Base-by-base conservation (phyloP, 176 grass and related monocot species). In the Ensete ventricosum region DNA sequence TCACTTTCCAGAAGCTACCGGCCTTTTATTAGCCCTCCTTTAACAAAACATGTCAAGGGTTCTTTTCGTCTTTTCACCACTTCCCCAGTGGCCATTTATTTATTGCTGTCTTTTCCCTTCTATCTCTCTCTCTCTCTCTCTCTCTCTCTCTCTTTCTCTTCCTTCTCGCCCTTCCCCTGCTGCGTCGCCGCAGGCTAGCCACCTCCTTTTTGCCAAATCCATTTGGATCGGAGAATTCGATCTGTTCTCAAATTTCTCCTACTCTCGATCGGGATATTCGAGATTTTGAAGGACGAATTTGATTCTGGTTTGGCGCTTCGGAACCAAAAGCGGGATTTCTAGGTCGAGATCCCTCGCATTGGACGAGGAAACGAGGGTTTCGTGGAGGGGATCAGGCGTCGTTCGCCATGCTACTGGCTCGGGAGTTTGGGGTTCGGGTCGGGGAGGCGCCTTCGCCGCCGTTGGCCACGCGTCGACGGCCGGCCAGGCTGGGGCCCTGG, bases 391-490 rank as follows among this genome's bases (percentile, higher is more conserved):
- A 34, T 72, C 53, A 6, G 13, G 25, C 3, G 72, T 3, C 22
- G 14, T 74, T 50, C 60, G 83, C 83, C 78, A 93, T 97, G 90
- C 81, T 97, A 17, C 25, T 97, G 73, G 71, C 83, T 65, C 90
- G 90, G 85, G 88, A 90, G 79, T 83, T 90, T 67, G 85, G 68
- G 55, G 50, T 88, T 11, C 85, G 89, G 55, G 55, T 91, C 9
- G 77, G 87, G 24, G 82, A 87, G 1, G 88, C 82, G 14, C 25
- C 62, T 49, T 57, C 81, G 14, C 73, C 85, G 1, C 57, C 55
- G 48, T 69, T 55, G 14, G 58, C 20, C 43, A 3, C 48, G 53
- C 80, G 85, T 10, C 75, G 86, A 52, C 72, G 81, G 73, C 43
- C 86, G 9, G 25, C 78, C 1, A 86, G 82, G 43, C 76, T 19